Evolutionary conservation across 306 rosid species (phyloP).

Genomic region (Trichosanthes truncata): DNA sequence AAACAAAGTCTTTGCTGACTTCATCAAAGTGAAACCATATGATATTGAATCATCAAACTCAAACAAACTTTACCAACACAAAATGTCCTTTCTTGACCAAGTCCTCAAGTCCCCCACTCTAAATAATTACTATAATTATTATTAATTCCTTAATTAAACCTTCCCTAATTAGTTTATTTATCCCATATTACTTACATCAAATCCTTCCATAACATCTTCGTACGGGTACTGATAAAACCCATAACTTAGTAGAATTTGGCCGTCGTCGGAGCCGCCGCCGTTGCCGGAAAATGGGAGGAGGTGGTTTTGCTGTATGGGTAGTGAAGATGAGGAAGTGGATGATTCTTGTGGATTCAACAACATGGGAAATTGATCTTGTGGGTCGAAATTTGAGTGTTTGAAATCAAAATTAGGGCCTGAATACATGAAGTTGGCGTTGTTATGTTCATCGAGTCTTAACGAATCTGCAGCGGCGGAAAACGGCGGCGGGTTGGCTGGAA

Average conservation of each 20-base stretch:
- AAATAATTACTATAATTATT: neutral
- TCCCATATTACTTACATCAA: neutral
- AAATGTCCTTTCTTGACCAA: neutral
- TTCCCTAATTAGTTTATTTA: neutral
- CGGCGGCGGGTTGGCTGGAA: neutral
- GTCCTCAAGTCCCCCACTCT: neutral
- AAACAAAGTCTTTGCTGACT: constrained; percentile 13
- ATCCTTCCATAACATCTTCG: neutral
- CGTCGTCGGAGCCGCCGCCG: neutral
- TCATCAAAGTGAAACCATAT: neutral
- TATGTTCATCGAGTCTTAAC: neutral
- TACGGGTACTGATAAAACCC: constrained; percentile 15
- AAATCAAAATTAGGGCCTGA: constrained; percentile 1
- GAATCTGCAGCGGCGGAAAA: neutral
- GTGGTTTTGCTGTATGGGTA: constrained; percentile 12
- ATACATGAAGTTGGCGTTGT: neutral
- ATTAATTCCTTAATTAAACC: neutral
- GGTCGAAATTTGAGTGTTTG: neutral
- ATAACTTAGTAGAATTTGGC: constrained; percentile 9
- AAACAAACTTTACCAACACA: constrained; percentile 2
- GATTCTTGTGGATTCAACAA: neutral
- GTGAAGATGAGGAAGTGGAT: constrained; percentile 14
- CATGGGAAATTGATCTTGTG: neutral
- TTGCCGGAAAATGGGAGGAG: constrained; percentile 8
- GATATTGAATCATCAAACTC: neutral